Evolutionary conservation across 805 yeast genomes (phyloP).

Genomic region (Kluyveromyces lactis): DNA sequence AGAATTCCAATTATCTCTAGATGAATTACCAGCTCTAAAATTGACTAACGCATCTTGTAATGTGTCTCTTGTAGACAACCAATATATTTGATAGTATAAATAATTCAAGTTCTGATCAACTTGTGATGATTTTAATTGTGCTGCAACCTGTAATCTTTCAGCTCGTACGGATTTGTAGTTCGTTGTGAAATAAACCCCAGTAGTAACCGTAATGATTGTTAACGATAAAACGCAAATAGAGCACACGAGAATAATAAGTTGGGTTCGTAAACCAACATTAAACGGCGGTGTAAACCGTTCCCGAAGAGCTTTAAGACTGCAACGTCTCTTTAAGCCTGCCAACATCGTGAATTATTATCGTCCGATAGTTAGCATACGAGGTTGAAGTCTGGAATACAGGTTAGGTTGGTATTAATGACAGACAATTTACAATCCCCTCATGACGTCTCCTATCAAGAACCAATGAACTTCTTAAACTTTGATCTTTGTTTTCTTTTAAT

Average conservation of each 20-base stretch:
- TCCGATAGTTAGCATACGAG: too few relatives aligned
- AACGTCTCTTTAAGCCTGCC: too few relatives aligned
- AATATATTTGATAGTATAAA: conserved; percentile 59
- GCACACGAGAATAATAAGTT: conserved; percentile 62
- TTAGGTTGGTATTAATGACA: too few relatives aligned
- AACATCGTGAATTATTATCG: too few relatives aligned
- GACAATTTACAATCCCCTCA: too few relatives aligned
- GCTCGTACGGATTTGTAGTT: conserved; percentile 55
- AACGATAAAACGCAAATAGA: conserved; percentile 63
- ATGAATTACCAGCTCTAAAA: conserved; percentile 65
- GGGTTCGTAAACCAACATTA: conserved; percentile 64
- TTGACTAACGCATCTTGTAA: conserved; percentile 52
- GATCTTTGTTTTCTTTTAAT: too few relatives aligned
- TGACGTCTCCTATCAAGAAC: too few relatives aligned
- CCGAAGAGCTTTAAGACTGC: not conserved
- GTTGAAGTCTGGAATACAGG: too few relatives aligned
- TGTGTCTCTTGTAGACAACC: conserved; percentile 53
- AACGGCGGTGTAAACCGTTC: conserved; percentile 27
- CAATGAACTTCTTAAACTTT: too few relatives aligned
- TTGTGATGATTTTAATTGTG: conserved; percentile 76
- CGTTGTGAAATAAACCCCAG: conserved; percentile 64
- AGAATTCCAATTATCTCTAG: conserved; percentile 38
- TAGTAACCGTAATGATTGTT: conserved; percentile 62
- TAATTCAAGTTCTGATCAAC: conserved; percentile 57
- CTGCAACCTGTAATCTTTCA: conserved; percentile 66